phyloP scores from a whole-genome alignment of 805 yeast genomes.

The Cyberlindnera euphorbiae region DNA sequence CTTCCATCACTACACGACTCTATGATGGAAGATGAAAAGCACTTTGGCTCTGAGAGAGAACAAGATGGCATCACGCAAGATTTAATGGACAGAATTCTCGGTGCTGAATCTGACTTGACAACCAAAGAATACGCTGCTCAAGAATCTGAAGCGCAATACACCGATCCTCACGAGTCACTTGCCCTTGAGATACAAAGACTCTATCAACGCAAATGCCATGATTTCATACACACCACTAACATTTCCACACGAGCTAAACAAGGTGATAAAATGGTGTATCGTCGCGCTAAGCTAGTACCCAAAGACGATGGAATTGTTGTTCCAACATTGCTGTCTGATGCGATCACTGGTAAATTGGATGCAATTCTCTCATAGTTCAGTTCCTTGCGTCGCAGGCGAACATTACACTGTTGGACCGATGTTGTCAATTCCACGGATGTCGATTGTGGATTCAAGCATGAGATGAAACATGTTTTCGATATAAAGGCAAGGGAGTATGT shows the following conservation, averaged over 20 bases:
- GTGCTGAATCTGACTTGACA: conserved; percentile 27
- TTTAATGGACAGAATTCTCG: not conserved
- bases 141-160: conserved; percentile 1
- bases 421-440: conserved; percentile 1
- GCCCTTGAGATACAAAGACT: conserved; percentile 11
- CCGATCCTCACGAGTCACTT: conserved; percentile 6
- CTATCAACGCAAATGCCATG: conserved; percentile 5
- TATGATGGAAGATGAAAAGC: not conserved
- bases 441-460: not conserved
- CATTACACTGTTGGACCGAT: conserved; percentile 38
- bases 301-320: no score
- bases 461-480: conserved; percentile 25
- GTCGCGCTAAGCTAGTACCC: no score
- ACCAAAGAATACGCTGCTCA: not conserved
- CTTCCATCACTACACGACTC: not conserved
- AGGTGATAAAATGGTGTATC: no score
- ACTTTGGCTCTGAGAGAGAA: not conserved
- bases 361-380: no score
- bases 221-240: not conserved
- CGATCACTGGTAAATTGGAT: no score
- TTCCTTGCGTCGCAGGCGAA: no score
- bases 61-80: not conserved
- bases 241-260: no score
- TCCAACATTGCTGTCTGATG: no score
- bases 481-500: conserved; percentile 77